These are phyloP conservation scores for Sphagnum tenellum DNA, from an alignment of 225 moss, liverwort and hornwort species.

Conservation along the genomic window DNA sequence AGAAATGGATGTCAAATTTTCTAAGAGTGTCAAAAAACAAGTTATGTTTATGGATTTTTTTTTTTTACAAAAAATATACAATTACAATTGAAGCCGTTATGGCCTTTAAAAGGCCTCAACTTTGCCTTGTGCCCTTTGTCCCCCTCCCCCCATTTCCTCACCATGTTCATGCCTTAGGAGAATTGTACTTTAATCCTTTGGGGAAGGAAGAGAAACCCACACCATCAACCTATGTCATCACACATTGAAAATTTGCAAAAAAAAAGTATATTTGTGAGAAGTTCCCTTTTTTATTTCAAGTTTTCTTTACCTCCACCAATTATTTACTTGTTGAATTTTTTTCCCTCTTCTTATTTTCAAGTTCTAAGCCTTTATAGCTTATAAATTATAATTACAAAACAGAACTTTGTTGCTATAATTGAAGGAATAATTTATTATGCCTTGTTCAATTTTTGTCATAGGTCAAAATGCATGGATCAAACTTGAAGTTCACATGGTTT, in stretches of 20 bases:
- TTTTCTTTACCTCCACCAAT: not conserved
- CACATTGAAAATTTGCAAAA: not conserved
- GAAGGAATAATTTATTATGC: no score
- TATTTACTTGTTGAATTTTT: not conserved
- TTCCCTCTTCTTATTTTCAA: not conserved
- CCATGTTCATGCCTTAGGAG: no score
- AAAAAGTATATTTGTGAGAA: no score
- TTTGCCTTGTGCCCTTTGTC: not conserved
- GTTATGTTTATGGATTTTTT: not conserved
- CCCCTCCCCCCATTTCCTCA: no score
- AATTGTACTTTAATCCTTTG: not conserved
- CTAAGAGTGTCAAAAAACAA: not conserved
- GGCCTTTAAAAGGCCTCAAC: not conserved
- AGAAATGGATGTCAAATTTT: not conserved
- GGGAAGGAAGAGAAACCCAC: not conserved
- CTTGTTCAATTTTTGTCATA: no score
- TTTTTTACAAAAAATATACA: not conserved
- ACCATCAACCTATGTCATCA: not conserved
- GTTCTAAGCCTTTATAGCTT: not conserved
- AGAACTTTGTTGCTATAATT: not conserved
- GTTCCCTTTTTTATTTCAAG: no score
- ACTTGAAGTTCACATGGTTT: not conserved
- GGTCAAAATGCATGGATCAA: no score
- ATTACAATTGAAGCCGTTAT: not conserved
- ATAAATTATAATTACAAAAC: not conserved